Base-by-base conservation (phyloP, 306 rosid genomes). In the Prinsepia uniflora region DNA sequence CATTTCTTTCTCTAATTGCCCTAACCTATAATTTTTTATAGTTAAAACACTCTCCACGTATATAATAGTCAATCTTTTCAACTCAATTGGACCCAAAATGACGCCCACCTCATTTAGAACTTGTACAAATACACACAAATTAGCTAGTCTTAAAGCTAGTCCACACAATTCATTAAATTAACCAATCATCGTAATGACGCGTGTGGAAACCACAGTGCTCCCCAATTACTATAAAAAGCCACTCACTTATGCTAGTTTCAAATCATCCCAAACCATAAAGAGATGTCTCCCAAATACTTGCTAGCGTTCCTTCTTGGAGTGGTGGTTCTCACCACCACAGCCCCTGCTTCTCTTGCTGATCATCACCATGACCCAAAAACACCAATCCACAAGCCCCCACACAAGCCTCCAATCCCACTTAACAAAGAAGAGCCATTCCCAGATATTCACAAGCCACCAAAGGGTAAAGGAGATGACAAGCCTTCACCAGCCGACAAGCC, bases 231-330 rank as follows among this genome's bases (percentile, higher is more conserved):
- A 81, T 81, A 81, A 81, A 81, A 20, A 0, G 68, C 55, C 56
- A 50, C 49, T 15, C 53, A 15, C 36, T 10, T 30, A 11, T 22
- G 12, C 67, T 14, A n/a, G 12, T 61, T 67, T 52, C 58, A 45
- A 54, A 58, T 12, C 34, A 22, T 40, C 58, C 12, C 39, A 58
- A 36, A 44, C 5, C 58, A 10, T n/a, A 4, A 18, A 41, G 17
- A 67, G 46, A 81, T 82, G 82, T 64, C 80, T 52, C 13, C 69
- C 54, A 61, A 59, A 4, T 59, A 57, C 15, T 10, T 74, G 41
- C 63, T 78, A 19, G 5, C 60, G 24, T 54, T 82, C 20, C 19
- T 82, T 58, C 53, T 82, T 12, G 85, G 69, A 74, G 79, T 79
- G 75, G 78, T 70, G 76, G 63, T 19, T 20, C 46, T 81, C 40